Conservation (phyloP, 176 grass and related monocot species). For the Avena atlantica region DNA sequence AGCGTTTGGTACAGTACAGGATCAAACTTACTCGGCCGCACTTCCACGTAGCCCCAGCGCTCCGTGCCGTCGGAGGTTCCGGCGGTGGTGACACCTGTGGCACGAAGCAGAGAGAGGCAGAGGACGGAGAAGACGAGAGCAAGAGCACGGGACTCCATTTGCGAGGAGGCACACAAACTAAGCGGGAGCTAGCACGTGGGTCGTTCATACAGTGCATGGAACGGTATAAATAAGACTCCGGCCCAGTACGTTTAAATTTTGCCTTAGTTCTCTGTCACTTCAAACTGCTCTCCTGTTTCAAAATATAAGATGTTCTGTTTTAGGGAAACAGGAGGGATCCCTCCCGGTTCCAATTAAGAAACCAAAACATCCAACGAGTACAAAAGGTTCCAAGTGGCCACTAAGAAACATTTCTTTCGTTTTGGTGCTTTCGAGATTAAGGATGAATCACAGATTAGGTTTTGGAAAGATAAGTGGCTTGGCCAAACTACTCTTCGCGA, state of each 20-base stretch:
- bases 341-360: too few relatives aligned
- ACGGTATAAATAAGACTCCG: neutral
- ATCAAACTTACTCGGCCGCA: constrained; percentile 42
- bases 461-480: too few relatives aligned
- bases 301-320: too few relatives aligned
- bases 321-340: too few relatives aligned
- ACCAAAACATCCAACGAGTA: too few relatives aligned
- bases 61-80: constrained; percentile 68
- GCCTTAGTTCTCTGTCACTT: too few relatives aligned
- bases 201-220: neutral
- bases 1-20: neutral
- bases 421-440: too few relatives aligned
- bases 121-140: constrained; percentile 40
- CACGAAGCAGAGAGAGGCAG: constrained; percentile 4
- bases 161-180: neutral
- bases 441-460: too few relatives aligned
- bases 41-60: constrained; percentile 84
- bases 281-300: too few relatives aligned
- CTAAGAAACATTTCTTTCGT: too few relatives aligned
- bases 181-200: neutral
- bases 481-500: too few relatives aligned
- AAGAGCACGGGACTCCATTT: constrained; percentile 19
- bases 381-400: too few relatives aligned
- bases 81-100: neutral
- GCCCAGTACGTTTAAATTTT: neutral